These are phyloP conservation scores for Fusarium paranaense DNA, from an alignment of 2,329 filamentous ascomycete genomes.

Conservation along the genomic window DNA sequence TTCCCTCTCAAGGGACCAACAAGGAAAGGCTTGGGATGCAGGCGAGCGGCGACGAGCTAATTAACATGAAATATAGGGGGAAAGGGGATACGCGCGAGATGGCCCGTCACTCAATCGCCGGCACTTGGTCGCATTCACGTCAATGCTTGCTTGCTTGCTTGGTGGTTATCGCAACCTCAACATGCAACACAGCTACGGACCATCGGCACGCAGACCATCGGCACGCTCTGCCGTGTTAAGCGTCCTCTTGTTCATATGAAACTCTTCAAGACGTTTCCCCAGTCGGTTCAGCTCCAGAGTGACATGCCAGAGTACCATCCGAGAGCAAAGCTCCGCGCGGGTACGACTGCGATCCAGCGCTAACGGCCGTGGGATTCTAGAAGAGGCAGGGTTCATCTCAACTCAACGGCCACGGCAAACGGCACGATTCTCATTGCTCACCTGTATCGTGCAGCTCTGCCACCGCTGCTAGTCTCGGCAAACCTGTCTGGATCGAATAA, in stretches of 20 bases:
- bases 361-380: conserved; percentile 20
- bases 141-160: neutral
- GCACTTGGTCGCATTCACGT: neutral
- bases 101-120: neutral
- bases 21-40: neutral
- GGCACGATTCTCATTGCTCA: conserved; percentile 19
- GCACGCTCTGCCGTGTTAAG: conserved; percentile 12
- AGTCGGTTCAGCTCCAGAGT: conserved; percentile 22
- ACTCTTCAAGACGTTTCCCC: conserved; percentile 13
- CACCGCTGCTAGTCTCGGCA: conserved; percentile 23
- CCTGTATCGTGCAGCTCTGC: conserved; percentile 30
- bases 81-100: neutral
- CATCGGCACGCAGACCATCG: conserved; percentile 11
- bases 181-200: conserved; percentile 1
- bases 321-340: neutral
- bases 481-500: conserved; percentile 19
- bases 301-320: conserved; percentile 5
- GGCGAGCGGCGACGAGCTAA: conserved; percentile 6
- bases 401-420: conserved; percentile 3
- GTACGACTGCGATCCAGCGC: conserved; percentile 4
- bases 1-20: conserved; percentile 14
- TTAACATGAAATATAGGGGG: conserved; percentile 1
- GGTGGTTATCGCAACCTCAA: neutral
- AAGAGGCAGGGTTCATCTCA: conserved; percentile 8
- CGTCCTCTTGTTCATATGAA: conserved; percentile 9